Percentiles rank a stretch among this genome's conserved stretches.
Evolutionary conservation across 1,284 basidiomycete species (phyloP).

Genomic region (Leccinum subrobustum): DNA sequence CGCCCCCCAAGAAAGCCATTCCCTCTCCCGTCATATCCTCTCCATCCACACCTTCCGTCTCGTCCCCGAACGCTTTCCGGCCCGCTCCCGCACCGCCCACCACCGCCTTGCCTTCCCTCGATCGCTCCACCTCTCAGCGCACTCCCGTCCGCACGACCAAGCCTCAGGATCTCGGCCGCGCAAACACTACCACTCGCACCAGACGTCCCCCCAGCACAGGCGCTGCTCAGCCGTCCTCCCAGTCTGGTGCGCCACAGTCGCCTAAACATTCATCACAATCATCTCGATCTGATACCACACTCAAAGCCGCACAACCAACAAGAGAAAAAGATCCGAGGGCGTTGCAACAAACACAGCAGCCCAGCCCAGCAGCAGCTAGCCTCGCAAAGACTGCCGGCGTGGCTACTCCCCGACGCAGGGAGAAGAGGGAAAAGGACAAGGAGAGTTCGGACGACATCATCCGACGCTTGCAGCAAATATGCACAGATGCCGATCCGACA

Average conservation of each 20-base stretch:
- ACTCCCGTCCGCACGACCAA: slow-evolving; percentile 53
- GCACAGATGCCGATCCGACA: slow-evolving; percentile 97
- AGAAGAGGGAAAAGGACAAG: slow-evolving; percentile 82
- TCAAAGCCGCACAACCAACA: slow-evolving; percentile 39
- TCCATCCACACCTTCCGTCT: slow-evolving; percentile 31
- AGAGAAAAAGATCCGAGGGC: slow-evolving; percentile 39
- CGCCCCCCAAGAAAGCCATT: slow-evolving; percentile 57
- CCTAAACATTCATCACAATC: slow-evolving; percentile 52
- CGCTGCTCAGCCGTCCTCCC: slow-evolving; percentile 17
- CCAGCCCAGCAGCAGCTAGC: slow-evolving; percentile 45
- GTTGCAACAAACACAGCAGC: slow-evolving; percentile 41
- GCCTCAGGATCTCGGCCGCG: slow-evolving; percentile 53
- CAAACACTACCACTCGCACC: slow-evolving; percentile 60
- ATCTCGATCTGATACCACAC: slow-evolving; percentile 52
- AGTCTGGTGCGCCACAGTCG: slow-evolving; percentile 37
- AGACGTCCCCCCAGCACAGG: slow-evolving; percentile 30
- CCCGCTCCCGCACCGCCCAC: slow-evolving; percentile 67
- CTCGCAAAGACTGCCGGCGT: slow-evolving; percentile 65
- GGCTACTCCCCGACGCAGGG: slow-evolving; percentile 79
- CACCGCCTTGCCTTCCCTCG: slow-evolving; percentile 57
- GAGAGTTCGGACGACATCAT: slow-evolving; percentile 90
- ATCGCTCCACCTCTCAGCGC: slow-evolving; percentile 76
- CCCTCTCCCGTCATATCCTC: slow-evolving; percentile 34
- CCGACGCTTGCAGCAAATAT: slow-evolving; percentile 88
- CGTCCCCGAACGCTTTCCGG: slow-evolving; percentile 54